Percentiles rank a stretch among this genome's conserved stretches.
These are phyloP conservation scores for Hypoxylon sp. DNA, from an alignment of 2,329 filamentous ascomycete species.

Conservation along the genomic window DNA sequence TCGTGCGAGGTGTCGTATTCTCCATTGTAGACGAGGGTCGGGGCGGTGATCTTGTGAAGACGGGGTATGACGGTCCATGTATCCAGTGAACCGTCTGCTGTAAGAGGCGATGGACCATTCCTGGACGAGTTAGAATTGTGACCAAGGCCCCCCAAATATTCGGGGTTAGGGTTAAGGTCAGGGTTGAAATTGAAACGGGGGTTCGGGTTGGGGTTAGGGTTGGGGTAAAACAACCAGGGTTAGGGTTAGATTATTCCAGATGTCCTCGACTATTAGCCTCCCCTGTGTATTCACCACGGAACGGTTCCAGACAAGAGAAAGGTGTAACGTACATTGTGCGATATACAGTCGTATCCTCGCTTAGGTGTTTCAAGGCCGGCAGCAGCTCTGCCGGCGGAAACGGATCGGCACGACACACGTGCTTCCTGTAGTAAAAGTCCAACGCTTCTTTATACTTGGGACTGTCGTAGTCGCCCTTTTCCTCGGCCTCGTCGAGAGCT, in stretches of 20 bases:
- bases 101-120: slow-evolving; percentile 43
- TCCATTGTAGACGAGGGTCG: slow-evolving; percentile 48
- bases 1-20: slow-evolving; percentile 49
- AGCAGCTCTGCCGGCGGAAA: slow-evolving; percentile 30
- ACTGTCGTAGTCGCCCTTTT: slow-evolving; percentile 36
- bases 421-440: slow-evolving; percentile 28
- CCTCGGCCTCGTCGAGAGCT: slow-evolving; percentile 28
- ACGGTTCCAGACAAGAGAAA: background rate
- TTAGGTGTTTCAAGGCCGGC: slow-evolving; percentile 30
- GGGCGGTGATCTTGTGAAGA: slow-evolving; percentile 41
- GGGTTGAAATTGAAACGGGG: no score
- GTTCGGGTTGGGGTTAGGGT: no score
- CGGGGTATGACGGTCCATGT: slow-evolving; percentile 41
- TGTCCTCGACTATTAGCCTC: background rate
- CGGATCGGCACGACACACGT: slow-evolving; percentile 37
- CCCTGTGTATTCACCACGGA: background rate
- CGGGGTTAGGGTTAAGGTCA: no score
- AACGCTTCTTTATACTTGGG: slow-evolving; percentile 30
- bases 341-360: slow-evolving; percentile 39
- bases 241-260: background rate
- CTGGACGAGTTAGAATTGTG: slow-evolving; percentile 30
- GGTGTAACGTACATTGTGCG: slow-evolving; percentile 41
- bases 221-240: no score
- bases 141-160: background rate
- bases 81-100: slow-evolving; percentile 31